phyloP scores from a whole-genome alignment of 2,329 filamentous ascomycete species.

The Penicillium decumbens region DNA sequence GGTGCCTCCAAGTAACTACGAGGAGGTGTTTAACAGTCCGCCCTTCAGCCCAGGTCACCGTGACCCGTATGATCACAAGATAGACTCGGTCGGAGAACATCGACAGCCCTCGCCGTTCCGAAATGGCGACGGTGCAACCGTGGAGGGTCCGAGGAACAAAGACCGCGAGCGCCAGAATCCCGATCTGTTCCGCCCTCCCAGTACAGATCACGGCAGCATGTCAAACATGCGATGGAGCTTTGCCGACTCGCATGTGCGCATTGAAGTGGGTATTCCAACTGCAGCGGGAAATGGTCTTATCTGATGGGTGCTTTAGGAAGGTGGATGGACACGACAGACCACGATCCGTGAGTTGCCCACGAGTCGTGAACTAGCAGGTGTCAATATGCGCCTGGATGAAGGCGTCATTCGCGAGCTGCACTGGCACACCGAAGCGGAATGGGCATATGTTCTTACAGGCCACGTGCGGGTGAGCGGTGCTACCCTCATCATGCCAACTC shows the following conservation, averaged over 20 bases:
- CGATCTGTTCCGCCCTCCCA: slow-evolving; percentile 66
- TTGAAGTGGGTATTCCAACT: slow-evolving; percentile 49
- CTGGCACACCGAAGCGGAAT: slow-evolving; percentile 77
- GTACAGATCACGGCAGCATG: slow-evolving; percentile 67
- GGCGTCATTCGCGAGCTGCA: slow-evolving; percentile 73
- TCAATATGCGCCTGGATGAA: slow-evolving; percentile 71
- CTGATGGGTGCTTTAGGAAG: slow-evolving; percentile 50
- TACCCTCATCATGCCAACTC: background rate
- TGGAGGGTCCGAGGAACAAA: slow-evolving; percentile 66
- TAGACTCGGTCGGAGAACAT: slow-evolving; percentile 57
- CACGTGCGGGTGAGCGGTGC: slow-evolving; percentile 51
- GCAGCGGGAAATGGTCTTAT: background rate
- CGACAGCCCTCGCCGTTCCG: slow-evolving; percentile 63
- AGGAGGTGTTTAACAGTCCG: slow-evolving; percentile 27
- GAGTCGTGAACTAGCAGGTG: slow-evolving; percentile 64
- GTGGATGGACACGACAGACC: slow-evolving; percentile 72
- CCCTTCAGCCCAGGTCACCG: slow-evolving; percentile 59
- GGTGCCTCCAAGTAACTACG: slow-evolving; percentile 18
- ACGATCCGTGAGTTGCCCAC: slow-evolving; percentile 34
- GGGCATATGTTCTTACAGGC: slow-evolving; percentile 70
- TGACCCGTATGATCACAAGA: slow-evolving; percentile 59
- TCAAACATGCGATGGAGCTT: slow-evolving; percentile 70
- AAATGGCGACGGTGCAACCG: slow-evolving; percentile 60
- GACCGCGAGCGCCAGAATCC: slow-evolving; percentile 65
- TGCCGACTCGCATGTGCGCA: slow-evolving; percentile 59